Base-by-base conservation (phyloP, 345 rosid genomes). In the Firmiana major region DNA sequence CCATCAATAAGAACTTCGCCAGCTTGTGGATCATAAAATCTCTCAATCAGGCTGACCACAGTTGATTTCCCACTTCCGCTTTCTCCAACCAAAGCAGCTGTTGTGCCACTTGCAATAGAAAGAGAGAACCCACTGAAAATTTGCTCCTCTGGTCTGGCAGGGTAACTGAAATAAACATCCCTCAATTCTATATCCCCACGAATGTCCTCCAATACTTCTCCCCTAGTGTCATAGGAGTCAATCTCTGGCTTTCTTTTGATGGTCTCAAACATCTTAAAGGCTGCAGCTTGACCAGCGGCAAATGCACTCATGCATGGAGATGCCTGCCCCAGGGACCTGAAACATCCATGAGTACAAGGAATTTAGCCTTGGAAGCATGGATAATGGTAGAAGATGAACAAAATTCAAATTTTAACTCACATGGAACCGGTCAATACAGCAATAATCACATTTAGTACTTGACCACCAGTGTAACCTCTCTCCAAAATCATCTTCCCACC, bases 41-140 rank as follows among this genome's bases (percentile, higher is more conserved):
- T 88, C 84, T 93, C 94, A 4, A 93, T 88, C 34, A 93, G 78
- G 79, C 92, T 91, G 51, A 91, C 86, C 2, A 90, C 92, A 0
- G 98, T 93, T 15, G 98, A 93, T 82, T 91, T 93, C 36, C 97
- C 97, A 63, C 98, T 91, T 71, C 98, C 98, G 34, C 97, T 93
- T 74, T 93, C 92, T 45, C 98, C 98, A 46, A 93, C 98, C 75
- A 93, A 74, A 21, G 98, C 98, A n/a, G 90, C 85, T 15, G 92
- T 91, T 26, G 92, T 81, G 13, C 98, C 98, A 31, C 88, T 86
- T 1, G 91, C 75, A 21, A 93, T 91, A 26, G 75, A 76, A 54
- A 93, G 87, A 19, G 90, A 91, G 79, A 93, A 93, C 0, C 97
- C 92, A 7, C 75, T 69, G 49, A 93, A 91, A 46, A 93, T 90